phyloP scores from a whole-genome alignment of 164 flowering plant genomes.

The Vitis amurensis region DNA sequence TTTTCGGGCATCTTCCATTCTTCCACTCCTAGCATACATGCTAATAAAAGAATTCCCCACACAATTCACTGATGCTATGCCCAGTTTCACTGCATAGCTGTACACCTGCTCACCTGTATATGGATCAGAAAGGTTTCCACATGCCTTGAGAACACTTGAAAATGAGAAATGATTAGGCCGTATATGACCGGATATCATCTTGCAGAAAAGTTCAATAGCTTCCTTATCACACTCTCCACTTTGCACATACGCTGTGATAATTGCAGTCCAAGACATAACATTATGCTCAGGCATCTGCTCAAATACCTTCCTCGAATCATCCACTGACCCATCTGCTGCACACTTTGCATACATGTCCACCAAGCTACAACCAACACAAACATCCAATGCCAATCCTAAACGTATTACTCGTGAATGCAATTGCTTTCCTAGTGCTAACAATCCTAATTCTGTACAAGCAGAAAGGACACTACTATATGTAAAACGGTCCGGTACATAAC shows the following conservation, averaged over 20 bases:
- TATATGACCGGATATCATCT: too few species aligned
- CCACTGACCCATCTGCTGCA: too few species aligned
- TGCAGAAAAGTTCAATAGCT: too few species aligned
- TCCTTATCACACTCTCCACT: too few species aligned
- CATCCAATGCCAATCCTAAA: conserved; percentile 56
- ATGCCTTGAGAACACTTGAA: too few species aligned
- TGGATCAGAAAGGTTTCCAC: conserved; percentile 20
- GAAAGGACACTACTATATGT: conserved; percentile 63
- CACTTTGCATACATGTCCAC: conserved; percentile 82
- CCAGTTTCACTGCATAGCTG: conserved; percentile 52
- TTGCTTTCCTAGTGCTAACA: conserved; percentile 54
- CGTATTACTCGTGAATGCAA: conserved; percentile 56
- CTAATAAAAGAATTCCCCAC: conserved; percentile 81
- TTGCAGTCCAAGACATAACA: too few species aligned
- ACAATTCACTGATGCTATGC: conserved; percentile 51
- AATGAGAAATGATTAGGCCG: too few species aligned
- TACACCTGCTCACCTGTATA: conserved; percentile 57
- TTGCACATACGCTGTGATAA: too few species aligned
- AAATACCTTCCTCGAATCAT: too few species aligned
- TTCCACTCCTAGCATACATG: conserved; percentile 63
- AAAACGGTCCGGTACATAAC: conserved; percentile 55
- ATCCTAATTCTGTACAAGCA: conserved; percentile 61
- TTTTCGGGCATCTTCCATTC: conserved; percentile 68
- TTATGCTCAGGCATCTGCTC: too few species aligned
- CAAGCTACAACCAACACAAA: conserved; percentile 73